These are phyloP conservation scores for Ilyonectria robusta DNA, from an alignment of 2,329 filamentous ascomycete genomes.

Conservation along the genomic window DNA sequence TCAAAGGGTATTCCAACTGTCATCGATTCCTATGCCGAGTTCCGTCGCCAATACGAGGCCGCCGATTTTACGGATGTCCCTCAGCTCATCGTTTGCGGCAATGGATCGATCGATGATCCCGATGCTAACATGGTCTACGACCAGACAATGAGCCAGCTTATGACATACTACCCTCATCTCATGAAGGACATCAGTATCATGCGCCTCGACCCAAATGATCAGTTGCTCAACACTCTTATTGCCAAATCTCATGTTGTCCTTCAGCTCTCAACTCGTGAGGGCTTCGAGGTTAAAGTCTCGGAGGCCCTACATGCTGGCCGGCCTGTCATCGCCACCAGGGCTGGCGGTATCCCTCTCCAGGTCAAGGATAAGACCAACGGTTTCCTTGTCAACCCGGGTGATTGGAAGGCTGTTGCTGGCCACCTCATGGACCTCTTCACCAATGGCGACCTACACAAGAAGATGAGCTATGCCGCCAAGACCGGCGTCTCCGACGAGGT, in stretches of 20 bases:
- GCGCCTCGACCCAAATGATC: conserved; percentile 83
- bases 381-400: conserved; percentile 80
- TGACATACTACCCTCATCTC: conserved; percentile 73
- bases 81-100: conserved; percentile 83
- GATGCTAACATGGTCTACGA: conserved; percentile 82
- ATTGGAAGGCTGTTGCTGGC: conserved; percentile 77
- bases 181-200: conserved; percentile 79
- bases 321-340: conserved; percentile 81
- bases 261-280: conserved; percentile 85
- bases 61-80: conserved; percentile 68
- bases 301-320: conserved; percentile 86
- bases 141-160: conserved; percentile 76
- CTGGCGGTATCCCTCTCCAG: conserved; percentile 85
- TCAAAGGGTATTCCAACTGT: conserved; percentile 86
- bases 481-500: conserved; percentile 84
- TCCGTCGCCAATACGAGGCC: conserved; percentile 73
- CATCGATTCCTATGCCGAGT: conserved; percentile 81
- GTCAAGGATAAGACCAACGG: conserved; percentile 80
- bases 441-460: conserved; percentile 73
- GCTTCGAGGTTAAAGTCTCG: conserved; percentile 89
- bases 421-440: conserved; percentile 77
- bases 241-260: conserved; percentile 80
- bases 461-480: conserved; percentile 76
- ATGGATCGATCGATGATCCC: conserved; percentile 85
- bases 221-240: conserved; percentile 83